phyloP scores from a whole-genome alignment of 2,329 filamentous ascomycete species.

The Myriosclerotinia duriaeana region DNA sequence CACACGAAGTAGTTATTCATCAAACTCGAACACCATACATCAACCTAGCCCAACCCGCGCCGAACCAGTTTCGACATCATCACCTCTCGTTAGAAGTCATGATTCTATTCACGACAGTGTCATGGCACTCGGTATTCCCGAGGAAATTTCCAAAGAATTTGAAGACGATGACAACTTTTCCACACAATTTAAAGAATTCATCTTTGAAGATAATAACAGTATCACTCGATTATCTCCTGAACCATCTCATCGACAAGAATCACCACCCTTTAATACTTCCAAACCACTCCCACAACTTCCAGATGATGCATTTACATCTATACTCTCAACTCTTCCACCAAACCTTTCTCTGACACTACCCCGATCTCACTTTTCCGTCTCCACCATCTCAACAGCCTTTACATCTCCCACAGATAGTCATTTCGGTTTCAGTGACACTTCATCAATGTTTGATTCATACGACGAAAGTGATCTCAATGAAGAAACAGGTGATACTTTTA shows the following conservation, averaged over 20 bases:
- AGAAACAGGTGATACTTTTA: conserved; percentile 36
- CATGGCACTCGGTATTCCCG: conserved; percentile 44
- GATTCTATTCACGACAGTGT: background rate
- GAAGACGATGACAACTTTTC: conserved; percentile 65
- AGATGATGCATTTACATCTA: conserved; percentile 25
- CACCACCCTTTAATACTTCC: conserved; percentile 23
- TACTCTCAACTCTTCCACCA: conserved; percentile 30
- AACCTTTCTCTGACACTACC: conserved; percentile 32
- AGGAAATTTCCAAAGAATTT: conserved; percentile 50
- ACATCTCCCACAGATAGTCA: conserved; percentile 35
- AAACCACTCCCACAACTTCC: conserved; percentile 39
- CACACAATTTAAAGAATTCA: conserved; percentile 38
- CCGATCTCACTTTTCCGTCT: conserved; percentile 38
- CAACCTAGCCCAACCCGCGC: background rate
- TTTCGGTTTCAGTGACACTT: conserved; percentile 32
- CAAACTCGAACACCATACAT: conserved; percentile 8
- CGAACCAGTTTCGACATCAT: conserved; percentile 30
- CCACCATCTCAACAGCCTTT: conserved; percentile 35
- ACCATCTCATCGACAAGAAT: conserved; percentile 27
- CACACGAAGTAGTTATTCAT: conserved; percentile 22
- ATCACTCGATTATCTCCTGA: conserved; percentile 37
- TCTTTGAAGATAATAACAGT: conserved; percentile 29
- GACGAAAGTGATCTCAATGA: conserved; percentile 34
- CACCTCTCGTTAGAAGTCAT: conserved; percentile 19
- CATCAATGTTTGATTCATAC: conserved; percentile 30